Percentiles rank a stretch among this genome's conserved stretches.
phyloP scores from a whole-genome alignment of 192 early-diverging fungal genomes.

The Geranomyces michiganensis region DNA sequence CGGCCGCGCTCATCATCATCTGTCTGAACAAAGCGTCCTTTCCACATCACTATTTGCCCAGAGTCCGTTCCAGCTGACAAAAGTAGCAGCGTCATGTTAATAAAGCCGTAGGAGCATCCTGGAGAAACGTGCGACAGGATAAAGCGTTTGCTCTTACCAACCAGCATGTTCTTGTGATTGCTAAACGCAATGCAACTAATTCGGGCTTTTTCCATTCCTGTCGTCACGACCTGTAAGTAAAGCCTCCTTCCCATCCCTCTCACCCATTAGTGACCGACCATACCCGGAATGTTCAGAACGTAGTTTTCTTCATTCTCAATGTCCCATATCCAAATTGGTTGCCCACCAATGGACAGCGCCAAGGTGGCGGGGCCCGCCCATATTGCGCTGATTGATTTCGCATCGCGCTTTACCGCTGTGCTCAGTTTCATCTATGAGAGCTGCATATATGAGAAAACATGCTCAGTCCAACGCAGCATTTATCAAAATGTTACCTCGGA shows the following conservation, averaged over 20 bases:
- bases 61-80: slow-evolving; percentile 33
- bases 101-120: too few relatives aligned
- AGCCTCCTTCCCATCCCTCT: too few relatives aligned
- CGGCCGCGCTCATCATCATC: slow-evolving; percentile 16
- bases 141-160: slow-evolving; percentile 38
- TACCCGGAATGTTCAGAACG: slow-evolving; percentile 16
- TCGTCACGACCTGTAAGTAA: not conserved
- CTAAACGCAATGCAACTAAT: slow-evolving; percentile 29
- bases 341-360: slow-evolving; percentile 39
- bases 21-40: slow-evolving; percentile 2
- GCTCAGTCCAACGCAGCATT: not conserved
- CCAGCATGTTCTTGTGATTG: slow-evolving; percentile 29
- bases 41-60: slow-evolving; percentile 40
- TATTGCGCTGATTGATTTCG: slow-evolving; percentile 18
- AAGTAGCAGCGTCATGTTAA: too few relatives aligned
- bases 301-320: slow-evolving; percentile 52
- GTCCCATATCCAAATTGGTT: slow-evolving; percentile 47
- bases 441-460: not conserved
- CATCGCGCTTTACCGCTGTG: slow-evolving; percentile 29
- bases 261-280: not conserved
- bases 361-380: slow-evolving; percentile 47
- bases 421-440: slow-evolving; percentile 45
- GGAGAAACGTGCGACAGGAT: too few relatives aligned
- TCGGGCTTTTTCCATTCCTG: slow-evolving; percentile 21
- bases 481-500: slow-evolving; percentile 27